Conservation (phyloP, 345 rosid genomes). For the Barbarea vulgaris region DNA sequence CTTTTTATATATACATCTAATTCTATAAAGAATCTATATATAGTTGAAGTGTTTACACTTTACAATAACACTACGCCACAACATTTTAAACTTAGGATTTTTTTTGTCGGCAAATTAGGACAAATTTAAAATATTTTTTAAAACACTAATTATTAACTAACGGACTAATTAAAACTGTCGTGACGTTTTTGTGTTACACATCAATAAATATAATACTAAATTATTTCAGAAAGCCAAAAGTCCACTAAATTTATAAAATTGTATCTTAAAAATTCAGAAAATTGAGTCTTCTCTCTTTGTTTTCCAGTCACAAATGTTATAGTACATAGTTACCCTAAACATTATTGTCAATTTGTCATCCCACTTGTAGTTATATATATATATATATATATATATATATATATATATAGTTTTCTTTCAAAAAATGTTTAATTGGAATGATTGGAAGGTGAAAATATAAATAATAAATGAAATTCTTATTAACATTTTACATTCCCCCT, state of each 20-base stretch:
- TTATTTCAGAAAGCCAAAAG: slow-evolving; percentile 11
- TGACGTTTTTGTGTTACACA: slow-evolving; percentile 19
- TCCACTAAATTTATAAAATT: background rate
- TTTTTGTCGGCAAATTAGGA: no score
- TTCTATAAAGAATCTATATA: background rate
- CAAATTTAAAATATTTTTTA: background rate
- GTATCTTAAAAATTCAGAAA: background rate
- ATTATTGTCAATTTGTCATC: slow-evolving; percentile 4
- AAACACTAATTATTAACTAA: background rate
- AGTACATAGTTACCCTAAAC: background rate
- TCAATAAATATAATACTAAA: background rate
- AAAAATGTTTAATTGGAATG: slow-evolving; percentile 4
- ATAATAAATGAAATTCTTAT: slow-evolving; percentile 23
- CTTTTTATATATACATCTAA: background rate
- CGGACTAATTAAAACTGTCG: slow-evolving; percentile 19
- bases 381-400: no score
- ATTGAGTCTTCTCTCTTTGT: background rate
- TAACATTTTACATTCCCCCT: background rate
- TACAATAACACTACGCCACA: background rate
- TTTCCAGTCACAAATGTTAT: background rate
- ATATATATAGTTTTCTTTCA: background rate
- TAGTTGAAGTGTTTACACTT: background rate
- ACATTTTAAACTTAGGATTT: background rate
- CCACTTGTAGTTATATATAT: no score
- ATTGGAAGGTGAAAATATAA: background rate